Conservation (phyloP, 129 eudicot genomes). For the Flaveria robusta region DNA sequence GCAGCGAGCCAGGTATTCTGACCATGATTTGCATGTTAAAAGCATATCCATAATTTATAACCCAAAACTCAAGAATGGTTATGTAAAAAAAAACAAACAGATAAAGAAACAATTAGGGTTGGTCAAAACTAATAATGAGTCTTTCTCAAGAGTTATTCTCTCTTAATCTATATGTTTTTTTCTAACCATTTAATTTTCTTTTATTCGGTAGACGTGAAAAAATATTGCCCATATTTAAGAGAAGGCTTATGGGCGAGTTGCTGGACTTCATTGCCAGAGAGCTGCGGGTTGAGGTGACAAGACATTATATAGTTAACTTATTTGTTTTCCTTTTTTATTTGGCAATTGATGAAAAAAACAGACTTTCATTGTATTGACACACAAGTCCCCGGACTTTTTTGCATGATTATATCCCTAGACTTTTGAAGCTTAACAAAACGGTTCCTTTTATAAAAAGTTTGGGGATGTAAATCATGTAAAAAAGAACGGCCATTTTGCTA, state of each 20-base stretch:
- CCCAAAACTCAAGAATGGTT: not conserved
- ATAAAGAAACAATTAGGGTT: not conserved
- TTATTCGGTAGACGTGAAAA: constrained; percentile 61
- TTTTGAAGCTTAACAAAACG: not conserved
- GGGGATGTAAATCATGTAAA: not conserved
- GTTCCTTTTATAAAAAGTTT: not conserved
- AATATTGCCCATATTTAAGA: constrained; percentile 78
- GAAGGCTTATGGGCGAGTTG: constrained; percentile 84
- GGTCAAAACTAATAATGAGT: not conserved
- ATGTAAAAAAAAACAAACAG: not conserved
- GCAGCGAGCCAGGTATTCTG: constrained; percentile 63
- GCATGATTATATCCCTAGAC: not conserved
- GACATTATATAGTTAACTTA: not conserved
- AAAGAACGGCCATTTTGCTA: not conserved
- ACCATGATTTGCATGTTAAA: not conserved
- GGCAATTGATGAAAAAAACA: not conserved
- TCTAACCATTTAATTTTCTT: constrained; percentile 7
- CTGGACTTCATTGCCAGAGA: constrained; percentile 84
- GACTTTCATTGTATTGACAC: not conserved
- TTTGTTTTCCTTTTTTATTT: not conserved
- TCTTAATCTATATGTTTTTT: not conserved
- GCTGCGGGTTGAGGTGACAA: constrained; percentile 74
- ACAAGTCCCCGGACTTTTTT: not conserved
- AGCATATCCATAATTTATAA: not conserved
- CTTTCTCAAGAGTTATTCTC: constrained; percentile 7